phyloP scores from a whole-genome alignment of 148 eudicot genomes.

The Nepenthes mirabilis region DNA sequence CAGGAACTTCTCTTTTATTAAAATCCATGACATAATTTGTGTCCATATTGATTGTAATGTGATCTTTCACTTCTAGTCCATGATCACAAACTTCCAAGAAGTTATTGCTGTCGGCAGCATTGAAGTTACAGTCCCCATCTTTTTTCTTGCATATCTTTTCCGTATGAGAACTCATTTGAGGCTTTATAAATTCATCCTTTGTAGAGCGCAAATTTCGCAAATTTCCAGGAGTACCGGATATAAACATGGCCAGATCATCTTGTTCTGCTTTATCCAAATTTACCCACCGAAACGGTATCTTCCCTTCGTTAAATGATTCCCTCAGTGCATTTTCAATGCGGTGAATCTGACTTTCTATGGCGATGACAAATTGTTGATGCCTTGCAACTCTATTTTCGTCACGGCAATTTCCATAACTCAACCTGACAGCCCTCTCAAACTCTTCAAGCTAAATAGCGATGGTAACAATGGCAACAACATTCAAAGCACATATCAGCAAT shows the following conservation, averaged over 20 bases:
- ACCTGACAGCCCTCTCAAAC: constrained; percentile 62
- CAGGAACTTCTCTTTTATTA: constrained; percentile 17
- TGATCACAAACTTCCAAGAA: constrained; percentile 10
- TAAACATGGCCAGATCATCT: constrained; percentile 77
- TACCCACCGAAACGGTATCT: constrained; percentile 62
- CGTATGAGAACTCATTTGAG: constrained; percentile 5
- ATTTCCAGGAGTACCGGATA: constrained; percentile 38
- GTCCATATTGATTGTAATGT: constrained; percentile 17
- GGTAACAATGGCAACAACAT: constrained; percentile 1
- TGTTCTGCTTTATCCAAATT: constrained; percentile 76
- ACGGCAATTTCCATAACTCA: constrained; percentile 52
- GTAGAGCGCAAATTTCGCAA: constrained; percentile 15
- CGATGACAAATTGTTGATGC: constrained; percentile 69
- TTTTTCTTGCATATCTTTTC: constrained; percentile 10
- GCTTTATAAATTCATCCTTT: constrained; percentile 11
- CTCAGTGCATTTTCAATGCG: constrained; percentile 50
- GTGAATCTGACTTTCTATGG: constrained; percentile 61
- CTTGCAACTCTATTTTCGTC: constrained; percentile 48
- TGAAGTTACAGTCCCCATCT: neutral
- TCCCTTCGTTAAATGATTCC: constrained; percentile 38
- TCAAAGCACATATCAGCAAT: neutral
- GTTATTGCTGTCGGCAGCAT: constrained; percentile 12
- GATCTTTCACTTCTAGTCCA: constrained; percentile 16
- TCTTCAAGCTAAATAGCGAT: constrained; percentile 57
- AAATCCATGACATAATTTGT: constrained; percentile 14